Evolutionary conservation across 495 filamentous ascomycete species (phyloP).

Genomic region (Talaromyces borbonicus): DNA sequence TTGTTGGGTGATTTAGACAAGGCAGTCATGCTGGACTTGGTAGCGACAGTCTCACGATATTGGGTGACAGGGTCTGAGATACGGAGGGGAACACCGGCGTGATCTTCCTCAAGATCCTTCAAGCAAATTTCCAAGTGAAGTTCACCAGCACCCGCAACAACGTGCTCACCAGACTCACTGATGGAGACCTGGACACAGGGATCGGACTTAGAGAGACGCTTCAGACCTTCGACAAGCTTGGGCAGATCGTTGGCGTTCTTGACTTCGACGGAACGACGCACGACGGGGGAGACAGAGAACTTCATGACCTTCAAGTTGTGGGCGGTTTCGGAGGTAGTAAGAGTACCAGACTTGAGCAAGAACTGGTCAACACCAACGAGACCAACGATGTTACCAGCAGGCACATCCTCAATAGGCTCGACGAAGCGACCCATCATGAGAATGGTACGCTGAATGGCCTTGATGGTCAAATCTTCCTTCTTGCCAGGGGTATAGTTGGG

Average conservation of each 20-base stretch:
- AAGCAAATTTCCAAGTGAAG: constrained; percentile 99
- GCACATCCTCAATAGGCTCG: constrained; percentile 98
- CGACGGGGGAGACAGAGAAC: constrained; percentile 99
- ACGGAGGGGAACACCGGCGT: constrained; percentile 93
- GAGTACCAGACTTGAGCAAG: constrained; percentile 99
- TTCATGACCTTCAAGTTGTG: constrained; percentile 99
- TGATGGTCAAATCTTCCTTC: constrained; percentile 99
- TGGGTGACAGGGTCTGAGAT: constrained; percentile 94
- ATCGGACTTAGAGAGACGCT: constrained; percentile 99
- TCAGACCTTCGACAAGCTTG: constrained; percentile 99
- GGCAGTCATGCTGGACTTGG: constrained; percentile 80
- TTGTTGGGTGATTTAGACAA: constrained; percentile 99
- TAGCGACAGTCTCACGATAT: constrained; percentile 92
- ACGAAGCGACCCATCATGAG: constrained; percentile 99
- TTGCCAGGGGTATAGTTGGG: constrained; percentile 96
- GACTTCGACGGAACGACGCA: constrained; percentile 96
- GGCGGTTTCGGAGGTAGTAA: constrained; percentile 92
- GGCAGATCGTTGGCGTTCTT: constrained; percentile 99
- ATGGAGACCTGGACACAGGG: constrained; percentile 91
- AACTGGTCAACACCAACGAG: constrained; percentile 99
- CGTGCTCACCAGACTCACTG: constrained; percentile 89
- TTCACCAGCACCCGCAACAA: constrained; percentile 98
- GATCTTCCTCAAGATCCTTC: constrained; percentile 99
- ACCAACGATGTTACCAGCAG: constrained; percentile 98
- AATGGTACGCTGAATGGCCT: constrained; percentile 98